Evolutionary conservation across 306 rosid species (phyloP), one percentile per base, ranked within the genome.

Genomic region (Acacia acuminata): DNA sequence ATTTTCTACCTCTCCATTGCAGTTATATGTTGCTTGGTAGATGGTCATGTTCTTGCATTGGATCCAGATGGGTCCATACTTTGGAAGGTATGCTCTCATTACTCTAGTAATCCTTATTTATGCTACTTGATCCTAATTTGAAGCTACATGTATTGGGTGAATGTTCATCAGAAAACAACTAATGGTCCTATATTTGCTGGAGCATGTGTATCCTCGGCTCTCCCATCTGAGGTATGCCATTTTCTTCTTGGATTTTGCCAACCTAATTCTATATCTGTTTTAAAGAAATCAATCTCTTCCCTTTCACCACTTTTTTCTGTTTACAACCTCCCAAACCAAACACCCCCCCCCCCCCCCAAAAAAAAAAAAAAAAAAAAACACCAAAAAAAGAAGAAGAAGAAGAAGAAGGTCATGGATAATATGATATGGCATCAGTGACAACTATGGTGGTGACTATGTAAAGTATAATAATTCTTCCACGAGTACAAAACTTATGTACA

Each of bases 11-110:
- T 40, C 61, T 76, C 78, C 42, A 16, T 77, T 84, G 79, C 86
- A 94, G 97, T 94, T 84, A 89, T 93, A 84, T 94, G 97, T 82
- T 91, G 97, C 85, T 85, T 89, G 89, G 98, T 94, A 67, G 94
- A 93, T 84, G 98, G 98, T 32, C 93, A 88, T 74, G 94, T 94
- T 71, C 73, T 91, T 70, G 90, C 97, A 63, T 78, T 95, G 82
- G 89, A 84, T 81, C 79, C 93, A 75, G 82, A 84, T 71, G 98
- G 98, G 75, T 91, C 97, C 82, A 67, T 87, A 81, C 47, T 90
- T 76, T 95, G 98, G 98, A 91, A 85, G 97, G 97, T 94, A 86
- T 22, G 61, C 50, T 43, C 81, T 81, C 73, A 66, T 40, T 73
- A 24, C 50, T 76, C 68, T 76, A 61, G 75, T 71, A 77, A 74